Evolutionary conservation across 257 asterid genomes (phyloP), one percentile per base, ranked within the genome.

Genomic region (Scutellaria baicalensis): DNA sequence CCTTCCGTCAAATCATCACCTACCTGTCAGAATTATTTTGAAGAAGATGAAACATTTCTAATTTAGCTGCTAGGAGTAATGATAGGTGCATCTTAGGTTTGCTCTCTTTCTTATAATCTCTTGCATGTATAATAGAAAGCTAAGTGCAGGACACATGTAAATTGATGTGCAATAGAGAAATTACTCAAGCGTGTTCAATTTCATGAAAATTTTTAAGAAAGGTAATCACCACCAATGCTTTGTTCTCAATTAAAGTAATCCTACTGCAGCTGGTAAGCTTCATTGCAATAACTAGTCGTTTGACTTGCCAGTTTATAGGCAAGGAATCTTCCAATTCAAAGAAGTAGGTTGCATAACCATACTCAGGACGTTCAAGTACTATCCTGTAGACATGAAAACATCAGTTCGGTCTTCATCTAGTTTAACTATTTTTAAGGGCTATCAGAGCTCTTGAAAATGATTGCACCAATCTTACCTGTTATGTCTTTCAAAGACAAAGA

Each of bases 331-430:
- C 72, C 83, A 91, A 73, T 72, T 91, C 96, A 54, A 93, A 94
- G 78, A 94, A 94, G 80, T 94, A 94, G 9, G 99, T 91, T 0
- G 99, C 99, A 70, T 80, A 89, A 49, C 99, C 99, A 82, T 94
- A 94, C 73, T 91, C 99, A 18, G 99, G 99, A 16, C 96, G 99
- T 80, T 94, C 99, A 61, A 94, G 96, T 82, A 94, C 99, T 66
- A 94, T 87, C 90, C 96, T 91, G 90, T 66, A 80, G 68, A 55
- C 68, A 77, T 49, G 71, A 35, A 55, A 80, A 40, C 9, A 35
- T 63, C 27, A 56, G 52, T 59, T 13, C 31, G 43, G 66, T 43
- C 47, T 36, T 51, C 56, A 49, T 51, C 74, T 43, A 33, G 52
- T 51, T 42, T 47, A 11, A 71, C 61, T 36, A 48, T 56, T 61